Evolutionary conservation across 768 basidiomycete species (phyloP), one percentile per base, ranked within the genome.

Genomic region (Leccinum disarticulatum): DNA sequence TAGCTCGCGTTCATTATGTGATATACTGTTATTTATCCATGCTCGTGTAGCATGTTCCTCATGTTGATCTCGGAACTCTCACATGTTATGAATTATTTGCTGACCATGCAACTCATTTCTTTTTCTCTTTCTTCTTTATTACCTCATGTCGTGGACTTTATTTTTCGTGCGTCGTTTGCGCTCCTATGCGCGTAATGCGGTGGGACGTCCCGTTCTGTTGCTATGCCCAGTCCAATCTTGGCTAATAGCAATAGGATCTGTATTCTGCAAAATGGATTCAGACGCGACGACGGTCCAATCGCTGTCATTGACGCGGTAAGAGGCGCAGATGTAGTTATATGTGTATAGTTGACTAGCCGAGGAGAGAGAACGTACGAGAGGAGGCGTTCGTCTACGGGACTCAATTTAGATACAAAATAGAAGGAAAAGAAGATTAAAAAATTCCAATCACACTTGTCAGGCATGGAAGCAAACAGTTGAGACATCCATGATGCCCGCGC

Each of bases 1-100:
- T 8, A 19, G 33, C 33, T 50, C 41, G 52, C 56, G 56, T 57
- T 49, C 48, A 27, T 25, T 62, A 59, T 58, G 53, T 51, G 30
- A 54, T 49, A 62, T 70, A 54, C 64, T 33, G 46, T 51, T 68
- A 61, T 66, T 60, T 59, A 59, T 57, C 41, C 43, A 14, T 9
- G 58, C 17, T 50, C 25, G 33, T 58, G 25, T 41, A 46, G 41
- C 57, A 38, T 25, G 57, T 46, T 58, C 17, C n/a, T 17, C 36
- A n/a, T 35, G 10, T 41, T 36, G 36, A 49, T 57, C 58, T 50
- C 28, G 28, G 9, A n/a, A 41, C 19, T 30, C 49, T 33, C 30
- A 49, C 57, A 51, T 52, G 57, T 9, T 59, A 59, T 58, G 49
- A 43, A 33, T 60, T 46, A 33, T 27, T 41, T 11, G 25, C 27